phyloP scores from a whole-genome alignment of 208 protist genomes.

The Trypanosoma mega region DNA sequence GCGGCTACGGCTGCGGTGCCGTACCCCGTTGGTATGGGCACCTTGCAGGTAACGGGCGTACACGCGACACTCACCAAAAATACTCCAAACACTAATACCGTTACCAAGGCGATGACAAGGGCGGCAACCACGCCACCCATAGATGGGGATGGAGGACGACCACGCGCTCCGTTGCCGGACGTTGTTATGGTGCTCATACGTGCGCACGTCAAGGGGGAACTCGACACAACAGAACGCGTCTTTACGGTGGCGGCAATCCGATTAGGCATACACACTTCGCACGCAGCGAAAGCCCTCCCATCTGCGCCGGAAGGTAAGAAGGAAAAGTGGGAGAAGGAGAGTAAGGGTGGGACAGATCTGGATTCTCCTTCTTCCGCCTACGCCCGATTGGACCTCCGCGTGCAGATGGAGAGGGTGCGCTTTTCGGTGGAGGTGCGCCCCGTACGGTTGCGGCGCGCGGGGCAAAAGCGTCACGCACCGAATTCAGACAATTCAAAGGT shows the following conservation, averaged over 20 bases:
- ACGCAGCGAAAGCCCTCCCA: neutral
- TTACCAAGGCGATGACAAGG: too few relatives aligned
- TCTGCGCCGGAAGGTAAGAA: neutral
- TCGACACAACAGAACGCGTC: constrained; percentile 34
- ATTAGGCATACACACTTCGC: neutral
- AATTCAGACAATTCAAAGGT: neutral
- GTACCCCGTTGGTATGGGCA: constrained; percentile 46
- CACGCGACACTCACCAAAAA: constrained; percentile 34
- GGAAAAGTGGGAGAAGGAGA: too few relatives aligned
- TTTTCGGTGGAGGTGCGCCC: constrained; percentile 37
- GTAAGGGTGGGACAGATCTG: too few relatives aligned
- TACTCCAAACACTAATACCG: too few relatives aligned
- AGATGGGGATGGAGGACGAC: too few relatives aligned
- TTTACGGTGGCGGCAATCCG: constrained; percentile 25
- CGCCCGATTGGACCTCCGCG: constrained; percentile 31
- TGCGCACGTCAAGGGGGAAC: constrained; percentile 36
- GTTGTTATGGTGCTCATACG: constrained; percentile 16
- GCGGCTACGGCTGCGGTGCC: constrained; percentile 22
- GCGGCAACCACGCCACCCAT: too few relatives aligned
- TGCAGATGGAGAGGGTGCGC: constrained; percentile 60
- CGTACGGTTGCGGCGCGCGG: neutral
- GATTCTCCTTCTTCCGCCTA: constrained; percentile 27
- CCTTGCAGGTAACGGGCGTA: constrained; percentile 56
- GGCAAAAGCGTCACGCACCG: neutral
- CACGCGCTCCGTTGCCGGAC: too few relatives aligned